A percentile compares a stretch with the other conserved stretches of the same genome.
Conservation (phyloP, 371 early-diverging fungal species). For the Choanephora cucurbitarum region DNA sequence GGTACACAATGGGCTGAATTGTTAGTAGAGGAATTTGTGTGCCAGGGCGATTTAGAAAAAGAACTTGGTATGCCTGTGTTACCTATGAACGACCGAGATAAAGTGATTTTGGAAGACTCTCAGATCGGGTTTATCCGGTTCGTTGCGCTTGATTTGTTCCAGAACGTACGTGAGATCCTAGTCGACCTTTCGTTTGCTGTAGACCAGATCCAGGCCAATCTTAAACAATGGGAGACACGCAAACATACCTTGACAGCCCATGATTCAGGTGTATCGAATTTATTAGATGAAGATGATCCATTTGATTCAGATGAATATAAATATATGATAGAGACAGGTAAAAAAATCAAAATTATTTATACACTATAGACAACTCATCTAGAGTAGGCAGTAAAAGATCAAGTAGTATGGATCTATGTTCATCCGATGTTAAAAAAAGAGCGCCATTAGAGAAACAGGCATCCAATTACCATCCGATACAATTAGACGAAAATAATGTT, state of each 20-base stretch:
- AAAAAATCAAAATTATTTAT: too few species aligned
- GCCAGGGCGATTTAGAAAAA: conserved; percentile 67
- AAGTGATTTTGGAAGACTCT: conserved; percentile 54
- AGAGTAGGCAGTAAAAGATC: conserved; percentile 6
- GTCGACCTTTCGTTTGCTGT: conserved; percentile 46
- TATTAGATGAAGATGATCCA: not conserved
- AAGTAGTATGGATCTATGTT: conserved; percentile 1
- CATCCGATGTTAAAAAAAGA: not conserved
- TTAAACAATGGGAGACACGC: conserved; percentile 38
- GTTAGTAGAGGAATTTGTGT: conserved; percentile 60
- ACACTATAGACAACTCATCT: too few species aligned
- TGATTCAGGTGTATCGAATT: conserved; percentile 4
- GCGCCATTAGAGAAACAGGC: not conserved
- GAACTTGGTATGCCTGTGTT: conserved; percentile 56
- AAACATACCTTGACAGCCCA: conserved; percentile 7
- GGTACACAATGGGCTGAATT: conserved; percentile 57
- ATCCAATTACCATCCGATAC: not conserved
- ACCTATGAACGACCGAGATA: conserved; percentile 55
- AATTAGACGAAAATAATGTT: not conserved
- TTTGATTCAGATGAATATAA: conserved; percentile 6
- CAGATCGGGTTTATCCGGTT: conserved; percentile 72
- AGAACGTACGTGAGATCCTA: conserved; percentile 40
- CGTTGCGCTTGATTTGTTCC: conserved; percentile 71
- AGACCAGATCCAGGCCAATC: conserved; percentile 39
- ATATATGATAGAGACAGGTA: conserved; percentile 15